Evolutionary conservation across 495 filamentous ascomycete genomes (phyloP), one percentile per base, ranked within the genome.

Genomic region (Elasticomyces elasticus): DNA sequence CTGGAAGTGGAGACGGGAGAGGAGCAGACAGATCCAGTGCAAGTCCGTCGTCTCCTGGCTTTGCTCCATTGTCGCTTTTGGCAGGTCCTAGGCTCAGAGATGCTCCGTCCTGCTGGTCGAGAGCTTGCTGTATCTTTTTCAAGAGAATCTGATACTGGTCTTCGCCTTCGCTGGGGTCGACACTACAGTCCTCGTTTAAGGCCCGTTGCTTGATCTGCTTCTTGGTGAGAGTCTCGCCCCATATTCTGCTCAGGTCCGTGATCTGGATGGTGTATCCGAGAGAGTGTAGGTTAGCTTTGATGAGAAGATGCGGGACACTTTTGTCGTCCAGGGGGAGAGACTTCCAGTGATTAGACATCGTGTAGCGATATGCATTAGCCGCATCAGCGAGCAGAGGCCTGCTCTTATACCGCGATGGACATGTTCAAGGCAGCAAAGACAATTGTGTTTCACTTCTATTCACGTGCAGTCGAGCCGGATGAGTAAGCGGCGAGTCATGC

Each of bases 211-310:
- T 65, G 51, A 97, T 87, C 1, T 75, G 74, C 44, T 68, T 67
- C 26, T 78, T 74, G 33, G 80, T 72, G 28, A 95, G 69, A 17
- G 63, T 70, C 70, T 95, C 89, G 3, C 74, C 74, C 92, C 92
- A 98, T n/a, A 96, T 68, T 54, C 80, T 75, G 63, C 81, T 84
- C 17, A 97, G 77, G 67, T 98, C 92, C 3, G 91, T 92, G 26
- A 96, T 65, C 53, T 81, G 77, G 33, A 96, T 60, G 10, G 72
- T 77, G 71, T 96, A 98, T 37, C 79, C 78, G 26, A 71, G 62
- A 19, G 37, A 24, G 17, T 42, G 31, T 15, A 62, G 53, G 1
- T 15, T 10, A n/a, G 27, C 27, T 30, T 54, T 59, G 38, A 59
- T 25, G 5, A 59, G 37, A 13, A 59, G 31, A 20, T 38, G 23